Conservation (phyloP, 208 protist species). For the Spironucleus salmonicida region DNA sequence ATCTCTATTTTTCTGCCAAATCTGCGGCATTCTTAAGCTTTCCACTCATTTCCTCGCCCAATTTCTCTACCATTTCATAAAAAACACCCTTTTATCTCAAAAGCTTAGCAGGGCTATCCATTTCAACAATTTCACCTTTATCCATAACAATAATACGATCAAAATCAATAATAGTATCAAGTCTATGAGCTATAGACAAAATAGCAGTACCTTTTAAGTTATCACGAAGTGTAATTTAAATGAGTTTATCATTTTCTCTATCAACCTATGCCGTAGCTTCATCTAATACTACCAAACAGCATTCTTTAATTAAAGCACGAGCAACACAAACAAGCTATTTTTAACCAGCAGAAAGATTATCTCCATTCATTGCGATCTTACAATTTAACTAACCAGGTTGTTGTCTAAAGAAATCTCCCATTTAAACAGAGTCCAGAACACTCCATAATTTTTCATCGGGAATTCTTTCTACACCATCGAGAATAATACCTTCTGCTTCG, state of each 20-base stretch:
- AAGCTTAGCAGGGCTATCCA: conserved; percentile 49
- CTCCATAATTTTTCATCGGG: conserved; percentile 34
- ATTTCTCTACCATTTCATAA: conserved; percentile 13
- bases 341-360: conserved; percentile 35
- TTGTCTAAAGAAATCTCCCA: conserved; percentile 14
- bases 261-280: conserved; percentile 36
- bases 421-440: conserved; percentile 5
- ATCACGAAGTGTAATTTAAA: conserved; percentile 33
- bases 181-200: conserved; percentile 38
- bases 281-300: conserved; percentile 32
- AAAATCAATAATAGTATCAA: conserved; percentile 47
- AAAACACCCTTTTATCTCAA: conserved; percentile 29
- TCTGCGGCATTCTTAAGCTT: background rate
- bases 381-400: background rate
- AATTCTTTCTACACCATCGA: background rate
- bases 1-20: background rate
- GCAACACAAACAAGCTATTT: conserved; percentile 39
- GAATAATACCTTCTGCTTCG: background rate
- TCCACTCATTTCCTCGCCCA: background rate
- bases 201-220: conserved; percentile 28
- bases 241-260: conserved; percentile 29
- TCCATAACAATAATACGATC: conserved; percentile 60
- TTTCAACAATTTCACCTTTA: conserved; percentile 53
- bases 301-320: conserved; percentile 25
- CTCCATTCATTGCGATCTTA: conserved; percentile 10